Evolutionary conservation across 2,329 filamentous ascomycete genomes (phyloP), one percentile per base, ranked within the genome.

Genomic region (Dichotomopilus funicola): DNA sequence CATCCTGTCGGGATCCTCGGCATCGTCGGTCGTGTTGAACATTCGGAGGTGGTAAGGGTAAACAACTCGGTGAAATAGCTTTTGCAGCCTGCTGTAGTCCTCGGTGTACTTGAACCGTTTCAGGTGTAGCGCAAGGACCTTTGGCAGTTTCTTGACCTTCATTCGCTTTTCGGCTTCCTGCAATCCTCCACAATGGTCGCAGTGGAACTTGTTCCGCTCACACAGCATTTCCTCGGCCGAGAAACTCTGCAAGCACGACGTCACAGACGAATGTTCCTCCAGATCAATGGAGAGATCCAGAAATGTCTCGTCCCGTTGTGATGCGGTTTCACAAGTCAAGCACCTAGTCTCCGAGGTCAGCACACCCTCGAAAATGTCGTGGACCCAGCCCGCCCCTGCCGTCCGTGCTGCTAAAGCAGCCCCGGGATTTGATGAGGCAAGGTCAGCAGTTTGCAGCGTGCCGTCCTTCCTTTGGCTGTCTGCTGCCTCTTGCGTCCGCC

Each of bases 31-130:
- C 0, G 94, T 97, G 72, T 97, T 97, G 75, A 97, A 96, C 68
- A 99, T 84, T 54, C 94, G 89, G 43, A 99, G 79, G 67, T 99
- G 89, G 68, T 96, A 99, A 0, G 94, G 94, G 68, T 99, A 99
- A 5, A 96, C 90, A 11, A 99, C 94, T 44, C 92, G 83, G 70
- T 99, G 92, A 69, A 97, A 97, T 44, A 99, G 80, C 72, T 99
- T 99, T 70, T 97, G 91, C 59, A 99, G 75, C 53, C 91, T 83
- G 62, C 91, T 94, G 67, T 95, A 83, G 70, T 97, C 92, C 68
- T 97, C 94, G 2, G 92, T 96, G 68, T 96, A 99, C 73, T 97
- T 97, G 78, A 99, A 99, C 55, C 94, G 84, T 73, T 99, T 99
- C 60, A 99, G 74, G 68, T 99, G 94, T 56, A 99, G 75, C 4